Percentiles rank a stretch among this genome's conserved stretches.
These are phyloP conservation scores for Cryptosporidium xiaoi DNA, from an alignment of 169 alveolate genomes.

Conservation along the genomic window DNA sequence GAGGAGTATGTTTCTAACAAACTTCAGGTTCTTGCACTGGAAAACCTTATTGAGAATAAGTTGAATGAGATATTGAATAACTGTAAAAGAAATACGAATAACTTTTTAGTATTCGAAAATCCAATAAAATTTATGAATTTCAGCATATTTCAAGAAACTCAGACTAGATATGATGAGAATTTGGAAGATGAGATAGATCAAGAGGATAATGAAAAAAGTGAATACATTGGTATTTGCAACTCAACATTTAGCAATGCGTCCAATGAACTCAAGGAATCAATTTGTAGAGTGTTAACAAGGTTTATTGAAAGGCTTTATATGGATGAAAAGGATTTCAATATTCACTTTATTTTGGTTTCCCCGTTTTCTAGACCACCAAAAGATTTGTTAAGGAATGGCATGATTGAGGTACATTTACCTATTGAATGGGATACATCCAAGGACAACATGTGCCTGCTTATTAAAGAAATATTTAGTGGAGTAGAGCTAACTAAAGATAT, in stretches of 20 bases:
- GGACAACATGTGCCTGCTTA: conserved; percentile 4
- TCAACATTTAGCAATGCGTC: conserved; percentile 29
- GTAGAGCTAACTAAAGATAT: neutral
- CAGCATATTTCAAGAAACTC: neutral
- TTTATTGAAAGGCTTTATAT: conserved; percentile 52
- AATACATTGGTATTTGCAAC: conserved; percentile 27
- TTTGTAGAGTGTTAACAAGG: conserved; percentile 34
- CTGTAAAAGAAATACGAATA: neutral
- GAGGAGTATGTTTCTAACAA: conserved; percentile 2
- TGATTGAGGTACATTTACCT: conserved; percentile 31
- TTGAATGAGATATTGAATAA: neutral
- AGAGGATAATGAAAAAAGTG: conserved; percentile 2
- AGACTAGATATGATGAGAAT: neutral
- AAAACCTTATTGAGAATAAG: conserved; percentile 10
- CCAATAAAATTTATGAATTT: neutral
- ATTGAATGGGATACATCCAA: conserved; percentile 51
- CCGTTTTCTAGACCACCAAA: conserved; percentile 60
- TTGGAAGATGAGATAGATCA: neutral
- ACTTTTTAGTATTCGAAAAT: conserved; percentile 37
- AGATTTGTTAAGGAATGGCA: conserved; percentile 25
- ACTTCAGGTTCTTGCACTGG: conserved; percentile 26
- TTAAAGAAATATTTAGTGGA: conserved; percentile 25
- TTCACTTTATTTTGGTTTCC: conserved; percentile 39
- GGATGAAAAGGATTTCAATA: conserved; percentile 17
- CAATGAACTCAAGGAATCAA: conserved; percentile 19